phyloP scores from a whole-genome alignment of 2,329 filamentous ascomycete genomes.

The Fusarium hainanense region DNA sequence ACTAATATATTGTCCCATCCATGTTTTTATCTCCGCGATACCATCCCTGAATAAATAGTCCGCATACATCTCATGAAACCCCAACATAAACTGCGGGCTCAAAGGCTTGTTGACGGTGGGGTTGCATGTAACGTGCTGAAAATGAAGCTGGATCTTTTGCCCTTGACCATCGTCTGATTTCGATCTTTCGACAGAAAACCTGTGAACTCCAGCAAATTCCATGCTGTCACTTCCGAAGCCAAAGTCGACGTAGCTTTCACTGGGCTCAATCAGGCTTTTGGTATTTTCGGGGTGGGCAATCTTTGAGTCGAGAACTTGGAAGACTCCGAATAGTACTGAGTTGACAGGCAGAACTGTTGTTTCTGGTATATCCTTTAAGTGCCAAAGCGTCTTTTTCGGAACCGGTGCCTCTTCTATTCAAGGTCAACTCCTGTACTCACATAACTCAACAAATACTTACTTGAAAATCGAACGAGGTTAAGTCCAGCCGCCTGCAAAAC shows the following conservation, averaged over 20 bases:
- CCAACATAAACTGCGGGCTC: conserved; percentile 17
- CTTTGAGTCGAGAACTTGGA: conserved; percentile 42
- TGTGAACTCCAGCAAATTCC: conserved; percentile 46
- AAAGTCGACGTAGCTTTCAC: conserved; percentile 47
- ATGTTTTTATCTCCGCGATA: conserved; percentile 35
- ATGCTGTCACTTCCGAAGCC: conserved; percentile 44
- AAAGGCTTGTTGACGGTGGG: conserved; percentile 38
- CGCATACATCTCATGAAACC: conserved; percentile 44
- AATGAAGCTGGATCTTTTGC: conserved; percentile 34
- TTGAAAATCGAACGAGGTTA: conserved; percentile 32
- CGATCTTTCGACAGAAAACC: conserved; percentile 44
- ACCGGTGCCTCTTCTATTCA: conserved; percentile 13
- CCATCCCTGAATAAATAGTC: conserved; percentile 45
- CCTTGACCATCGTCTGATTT: not conserved
- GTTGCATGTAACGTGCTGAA: conserved; percentile 44
- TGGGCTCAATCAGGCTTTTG: not conserved
- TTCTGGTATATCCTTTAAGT: conserved; percentile 30
- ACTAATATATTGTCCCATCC: conserved; percentile 7
- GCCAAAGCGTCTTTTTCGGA: conserved; percentile 30
- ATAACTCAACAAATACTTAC: not conserved
- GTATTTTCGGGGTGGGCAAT: not conserved
- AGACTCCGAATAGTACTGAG: conserved; percentile 43
- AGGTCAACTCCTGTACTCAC: not conserved
- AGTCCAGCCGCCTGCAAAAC: conserved; percentile 21
- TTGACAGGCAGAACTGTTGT: conserved; percentile 28